Percentiles rank a stretch among this genome's conserved stretches.
phyloP scores from a whole-genome alignment of 1,284 basidiomycete genomes.

The Moesziomyces antarcticus region DNA sequence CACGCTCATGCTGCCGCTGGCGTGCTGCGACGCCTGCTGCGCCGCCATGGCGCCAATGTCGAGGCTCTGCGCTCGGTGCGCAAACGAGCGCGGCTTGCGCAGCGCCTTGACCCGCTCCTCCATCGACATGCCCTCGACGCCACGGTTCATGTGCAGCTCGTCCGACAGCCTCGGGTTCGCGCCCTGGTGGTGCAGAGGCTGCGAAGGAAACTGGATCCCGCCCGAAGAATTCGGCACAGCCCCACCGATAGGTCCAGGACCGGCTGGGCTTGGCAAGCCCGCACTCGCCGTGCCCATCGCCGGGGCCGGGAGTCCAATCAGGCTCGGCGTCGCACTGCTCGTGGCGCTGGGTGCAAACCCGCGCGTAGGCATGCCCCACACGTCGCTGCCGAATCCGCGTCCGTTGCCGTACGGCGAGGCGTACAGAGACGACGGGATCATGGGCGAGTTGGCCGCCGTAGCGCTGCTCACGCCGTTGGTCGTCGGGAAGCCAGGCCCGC shows the following conservation, averaged over 20 bases:
- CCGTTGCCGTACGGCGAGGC: conserved; percentile 59
- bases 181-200: conserved; percentile 35
- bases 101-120: conserved; percentile 55
- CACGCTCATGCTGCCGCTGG: conserved; percentile 33
- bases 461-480: conserved; percentile 30
- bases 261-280: conserved; percentile 24
- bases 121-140: conserved; percentile 45
- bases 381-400: conserved; percentile 56
- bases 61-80: conserved; percentile 60
- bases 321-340: conserved; percentile 36
- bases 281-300: conserved; percentile 24
- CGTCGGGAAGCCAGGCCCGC: conserved; percentile 67
- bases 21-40: conserved; percentile 49
- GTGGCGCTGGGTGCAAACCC: conserved; percentile 37
- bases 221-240: conserved; percentile 12
- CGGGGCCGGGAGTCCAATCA: conserved; percentile 38
- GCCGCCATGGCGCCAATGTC: conserved; percentile 59
- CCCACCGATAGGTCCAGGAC: conserved; percentile 20
- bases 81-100: conserved; percentile 58
- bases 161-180: conserved; percentile 47
- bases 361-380: conserved; percentile 62
- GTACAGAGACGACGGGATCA: conserved; percentile 59
- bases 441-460: conserved; percentile 50
- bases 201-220: conserved; percentile 53
- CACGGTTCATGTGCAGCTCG: conserved; percentile 45